Evolutionary conservation across 371 early-diverging fungal species (phyloP).

Genomic region (Mucor saturninus): DNA sequence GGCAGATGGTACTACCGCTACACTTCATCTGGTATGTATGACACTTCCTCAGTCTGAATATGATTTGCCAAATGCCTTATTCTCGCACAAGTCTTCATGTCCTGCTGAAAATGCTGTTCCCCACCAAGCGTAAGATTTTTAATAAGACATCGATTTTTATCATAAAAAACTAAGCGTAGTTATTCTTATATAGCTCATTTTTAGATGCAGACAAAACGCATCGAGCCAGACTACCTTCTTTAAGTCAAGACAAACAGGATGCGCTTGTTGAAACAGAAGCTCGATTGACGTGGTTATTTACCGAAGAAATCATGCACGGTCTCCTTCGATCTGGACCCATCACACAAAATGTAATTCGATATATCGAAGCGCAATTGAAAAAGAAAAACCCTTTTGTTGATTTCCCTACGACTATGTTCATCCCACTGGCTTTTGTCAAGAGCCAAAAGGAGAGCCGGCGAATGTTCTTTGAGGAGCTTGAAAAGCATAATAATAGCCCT

Average conservation of each 20-base stretch:
- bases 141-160: background rate
- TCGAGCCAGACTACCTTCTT: slow-evolving; percentile 45
- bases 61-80: slow-evolving; percentile 37
- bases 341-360: slow-evolving; percentile 56
- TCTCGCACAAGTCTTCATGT: slow-evolving; percentile 36
- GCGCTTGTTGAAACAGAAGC: slow-evolving; percentile 67
- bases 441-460: slow-evolving; percentile 52
- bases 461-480: slow-evolving; percentile 65
- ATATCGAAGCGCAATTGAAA: slow-evolving; percentile 65
- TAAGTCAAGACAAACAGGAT: slow-evolving; percentile 59
- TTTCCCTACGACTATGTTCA: slow-evolving; percentile 64
- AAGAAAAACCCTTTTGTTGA: slow-evolving; percentile 71
- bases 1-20: slow-evolving; percentile 72
- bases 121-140: slow-evolving; percentile 36
- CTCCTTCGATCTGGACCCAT: slow-evolving; percentile 65
- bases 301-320: slow-evolving; percentile 80
- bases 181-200: slow-evolving; percentile 25
- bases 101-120: slow-evolving; percentile 33
- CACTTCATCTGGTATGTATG: slow-evolving; percentile 67
- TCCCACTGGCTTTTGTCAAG: slow-evolving; percentile 69
- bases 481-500: slow-evolving; percentile 49
- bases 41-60: slow-evolving; percentile 61
- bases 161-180: background rate
- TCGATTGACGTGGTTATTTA: slow-evolving; percentile 67
- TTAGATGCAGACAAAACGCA: slow-evolving; percentile 37